Conservation (phyloP, 495 filamentous ascomycete species). For the Pyronema domesticum region DNA sequence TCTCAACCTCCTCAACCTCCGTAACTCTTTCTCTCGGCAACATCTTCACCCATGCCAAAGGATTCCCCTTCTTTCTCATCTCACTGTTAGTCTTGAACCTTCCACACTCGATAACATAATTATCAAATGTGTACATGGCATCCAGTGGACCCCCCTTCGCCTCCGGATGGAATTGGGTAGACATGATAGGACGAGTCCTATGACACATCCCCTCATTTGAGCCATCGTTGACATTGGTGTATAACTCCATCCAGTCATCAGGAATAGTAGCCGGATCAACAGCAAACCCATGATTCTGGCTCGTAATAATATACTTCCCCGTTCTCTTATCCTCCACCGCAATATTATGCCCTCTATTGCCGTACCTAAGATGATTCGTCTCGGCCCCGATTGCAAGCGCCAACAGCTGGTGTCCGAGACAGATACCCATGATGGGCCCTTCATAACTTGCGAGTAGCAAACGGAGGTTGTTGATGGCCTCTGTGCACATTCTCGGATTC, state of each 20-base stretch:
- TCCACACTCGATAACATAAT: constrained; percentile 74
- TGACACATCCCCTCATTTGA: constrained; percentile 96
- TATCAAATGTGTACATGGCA: constrained; percentile 84
- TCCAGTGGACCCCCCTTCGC: constrained; percentile 92
- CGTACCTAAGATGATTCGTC: constrained; percentile 91
- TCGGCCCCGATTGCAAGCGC: constrained; percentile 66
- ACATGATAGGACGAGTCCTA: constrained; percentile 89
- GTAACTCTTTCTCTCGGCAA: no score
- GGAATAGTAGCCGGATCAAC: constrained; percentile 69
- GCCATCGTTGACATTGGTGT: constrained; percentile 88
- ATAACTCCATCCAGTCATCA: constrained; percentile 84
- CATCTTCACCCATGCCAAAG: no score
- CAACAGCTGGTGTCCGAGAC: constrained; percentile 78
- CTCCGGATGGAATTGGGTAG: constrained; percentile 95
- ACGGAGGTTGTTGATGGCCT: constrained; percentile 75
- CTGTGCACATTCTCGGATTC: constrained; percentile 87
- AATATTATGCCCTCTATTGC: constrained; percentile 96
- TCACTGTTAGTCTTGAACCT: constrained; percentile 55
- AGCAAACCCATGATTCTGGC: constrained; percentile 96
- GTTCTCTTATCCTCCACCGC: constrained; percentile 85
- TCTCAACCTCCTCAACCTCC: no score
- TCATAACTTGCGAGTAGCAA: constrained; percentile 77
- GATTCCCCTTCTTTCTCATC: no score
- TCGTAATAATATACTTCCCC: constrained; percentile 93
- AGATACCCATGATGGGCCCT: constrained; percentile 92